Percentiles rank a stretch among this genome's conserved stretches.
phyloP scores from a whole-genome alignment of 805 yeast species.

The Lachancea sp. region DNA sequence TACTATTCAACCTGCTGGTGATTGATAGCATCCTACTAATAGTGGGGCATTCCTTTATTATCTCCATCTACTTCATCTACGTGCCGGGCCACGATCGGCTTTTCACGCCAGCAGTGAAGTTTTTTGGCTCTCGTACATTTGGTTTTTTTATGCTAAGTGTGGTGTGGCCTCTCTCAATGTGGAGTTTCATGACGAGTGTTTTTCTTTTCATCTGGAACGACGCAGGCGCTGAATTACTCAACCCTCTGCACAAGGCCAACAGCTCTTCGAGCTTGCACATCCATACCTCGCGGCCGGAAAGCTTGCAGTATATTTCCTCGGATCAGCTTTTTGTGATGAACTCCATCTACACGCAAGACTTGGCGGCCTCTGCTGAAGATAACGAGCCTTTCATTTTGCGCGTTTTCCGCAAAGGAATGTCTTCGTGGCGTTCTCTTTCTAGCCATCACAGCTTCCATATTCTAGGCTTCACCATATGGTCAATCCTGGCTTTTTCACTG shows the following conservation, averaged over 20 bases:
- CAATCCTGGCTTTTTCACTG: conserved; percentile 4
- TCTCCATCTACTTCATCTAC: conserved; percentile 38
- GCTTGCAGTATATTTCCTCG: conserved; percentile 7
- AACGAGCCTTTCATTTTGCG: conserved; percentile 7
- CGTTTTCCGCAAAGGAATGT: conserved; percentile 9
- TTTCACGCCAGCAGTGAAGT: conserved; percentile 29
- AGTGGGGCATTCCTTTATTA: conserved; percentile 32
- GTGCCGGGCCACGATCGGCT: conserved; percentile 33
- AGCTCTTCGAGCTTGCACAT: conserved; percentile 2
- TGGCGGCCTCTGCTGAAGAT: conserved; percentile 4
- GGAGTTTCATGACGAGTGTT: conserved; percentile 18
- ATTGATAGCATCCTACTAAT: conserved; percentile 17
- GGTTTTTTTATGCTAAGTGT: conserved; percentile 25
- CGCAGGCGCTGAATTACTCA: conserved; percentile 6
- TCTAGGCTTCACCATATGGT: conserved; percentile 9
- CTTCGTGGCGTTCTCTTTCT: conserved; percentile 12
- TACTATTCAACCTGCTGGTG: conserved; percentile 12
- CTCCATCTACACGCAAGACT: conserved; percentile 10
- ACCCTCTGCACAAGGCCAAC: conserved; percentile 2
- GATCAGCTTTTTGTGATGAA: conserved; percentile 10
- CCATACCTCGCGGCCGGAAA: conserved; percentile 6
- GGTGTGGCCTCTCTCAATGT: conserved; percentile 28
- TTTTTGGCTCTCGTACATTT: conserved; percentile 32
- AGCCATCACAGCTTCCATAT: conserved; percentile 9
- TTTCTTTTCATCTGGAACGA: conserved; percentile 24